These are phyloP conservation scores for Monilinia vaccinii-corymbosi DNA, from an alignment of 2,329 filamentous ascomycete species.

Conservation along the genomic window DNA sequence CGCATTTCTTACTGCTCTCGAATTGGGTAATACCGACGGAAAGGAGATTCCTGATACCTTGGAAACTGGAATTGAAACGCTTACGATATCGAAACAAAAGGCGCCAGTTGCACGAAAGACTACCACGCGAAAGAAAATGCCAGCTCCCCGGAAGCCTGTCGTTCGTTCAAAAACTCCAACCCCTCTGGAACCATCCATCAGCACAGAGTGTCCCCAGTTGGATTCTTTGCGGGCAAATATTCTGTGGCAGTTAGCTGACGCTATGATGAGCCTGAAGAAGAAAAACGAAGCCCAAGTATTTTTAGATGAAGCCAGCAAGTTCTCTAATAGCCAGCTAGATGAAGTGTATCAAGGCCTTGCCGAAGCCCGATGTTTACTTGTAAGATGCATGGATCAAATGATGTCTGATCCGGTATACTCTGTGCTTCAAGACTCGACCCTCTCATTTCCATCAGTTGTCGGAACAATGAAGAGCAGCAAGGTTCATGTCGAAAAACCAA, in stretches of 20 bases:
- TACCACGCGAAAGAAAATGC: slow-evolving; percentile 22
- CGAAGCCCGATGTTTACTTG: slow-evolving; percentile 58
- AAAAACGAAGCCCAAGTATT: slow-evolving; percentile 49
- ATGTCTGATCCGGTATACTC: slow-evolving; percentile 76
- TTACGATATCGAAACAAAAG: slow-evolving; percentile 29
- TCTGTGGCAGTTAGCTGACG: slow-evolving; percentile 41
- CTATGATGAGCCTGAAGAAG: slow-evolving; percentile 35
- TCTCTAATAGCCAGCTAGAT: slow-evolving; percentile 35
- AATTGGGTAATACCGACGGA: slow-evolving; percentile 15
- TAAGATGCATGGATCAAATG: slow-evolving; percentile 63
- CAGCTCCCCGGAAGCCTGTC: slow-evolving; percentile 25
- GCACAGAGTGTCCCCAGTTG: slow-evolving; percentile 29
- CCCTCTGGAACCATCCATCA: slow-evolving; percentile 16
- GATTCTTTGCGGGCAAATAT: slow-evolving; percentile 39
- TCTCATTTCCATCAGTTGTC: slow-evolving; percentile 68
- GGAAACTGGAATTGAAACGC: slow-evolving; percentile 19
- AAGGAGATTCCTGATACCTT: slow-evolving; percentile 15
- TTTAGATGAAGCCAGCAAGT: slow-evolving; percentile 42
- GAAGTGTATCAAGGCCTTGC: slow-evolving; percentile 45
- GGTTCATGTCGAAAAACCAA: slow-evolving; percentile 19
- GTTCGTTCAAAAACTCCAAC: slow-evolving; percentile 21
- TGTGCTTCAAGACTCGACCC: slow-evolving; percentile 83
- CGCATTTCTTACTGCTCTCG: slow-evolving; percentile 23
- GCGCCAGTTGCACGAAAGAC: slow-evolving; percentile 19
- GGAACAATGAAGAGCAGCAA: slow-evolving; percentile 18